Evolutionary conservation across 202 grass and related monocot species (phyloP).

Genomic region (Setaria italica): DNA sequence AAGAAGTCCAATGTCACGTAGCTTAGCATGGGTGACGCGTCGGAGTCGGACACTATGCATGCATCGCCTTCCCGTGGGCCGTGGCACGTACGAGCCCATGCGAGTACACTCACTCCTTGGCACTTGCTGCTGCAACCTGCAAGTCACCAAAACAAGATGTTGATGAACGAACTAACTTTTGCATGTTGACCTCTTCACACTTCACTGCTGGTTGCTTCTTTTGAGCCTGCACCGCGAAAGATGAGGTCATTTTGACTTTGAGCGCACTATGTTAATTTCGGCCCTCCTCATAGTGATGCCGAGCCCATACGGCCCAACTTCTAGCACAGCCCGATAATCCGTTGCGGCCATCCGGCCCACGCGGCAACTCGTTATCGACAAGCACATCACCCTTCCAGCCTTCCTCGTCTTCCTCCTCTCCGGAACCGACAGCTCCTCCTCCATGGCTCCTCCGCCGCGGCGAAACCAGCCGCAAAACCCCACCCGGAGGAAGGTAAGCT

Average conservation of each 20-base stretch:
- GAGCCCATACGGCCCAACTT: neutral
- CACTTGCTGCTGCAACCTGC: no score
- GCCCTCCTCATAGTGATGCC: neutral
- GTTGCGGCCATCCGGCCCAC: constrained; percentile 1
- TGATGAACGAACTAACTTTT: no score
- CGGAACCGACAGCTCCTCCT: neutral
- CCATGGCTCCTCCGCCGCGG: constrained; percentile 61
- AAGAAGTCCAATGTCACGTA: neutral
- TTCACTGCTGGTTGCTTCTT: no score
- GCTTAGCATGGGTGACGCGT: neutral
- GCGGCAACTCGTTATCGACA: neutral
- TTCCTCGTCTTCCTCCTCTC: neutral
- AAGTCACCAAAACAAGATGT: no score
- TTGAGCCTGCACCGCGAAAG: no score
- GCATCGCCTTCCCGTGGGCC: neutral
- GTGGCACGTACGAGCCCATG: neutral
- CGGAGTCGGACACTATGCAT: neutral
- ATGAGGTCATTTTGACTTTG: no score
- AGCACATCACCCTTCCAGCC: neutral
- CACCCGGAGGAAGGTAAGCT: constrained; percentile 42
- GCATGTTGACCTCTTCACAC: no score
- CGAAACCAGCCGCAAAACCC: constrained; percentile 42
- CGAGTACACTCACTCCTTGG: neutral
- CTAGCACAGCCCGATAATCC: neutral
- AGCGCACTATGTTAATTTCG: neutral